Evolutionary conservation across 805 yeast genomes (phyloP), one percentile per base, ranked within the genome.

Genomic region (Metschnikowia matae): DNA sequence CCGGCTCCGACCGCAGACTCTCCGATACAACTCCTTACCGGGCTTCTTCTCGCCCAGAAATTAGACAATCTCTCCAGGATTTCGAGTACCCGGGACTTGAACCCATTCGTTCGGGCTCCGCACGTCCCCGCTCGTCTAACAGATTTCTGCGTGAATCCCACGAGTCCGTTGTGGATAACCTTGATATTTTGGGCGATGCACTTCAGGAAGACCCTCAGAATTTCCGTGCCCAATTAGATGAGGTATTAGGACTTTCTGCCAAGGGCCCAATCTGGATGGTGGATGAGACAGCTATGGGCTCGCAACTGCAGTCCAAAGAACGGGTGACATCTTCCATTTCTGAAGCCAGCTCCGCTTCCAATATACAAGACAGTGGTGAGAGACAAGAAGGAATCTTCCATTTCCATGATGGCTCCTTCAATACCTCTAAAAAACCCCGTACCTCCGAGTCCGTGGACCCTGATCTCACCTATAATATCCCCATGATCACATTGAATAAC

Each of bases 401-500:
- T n/a, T 4, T 13, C 42, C 18, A 31, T 4, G 10, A 17, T 21
- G 15, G 11, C 14, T 8, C 14, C 26, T 32, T 6, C 15, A 11
- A n/a, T 4, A 6, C 38, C 6, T 29, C 48, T 14, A 15, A 23
- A 13, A 36, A 23, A 7, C 21, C 48, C 14, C 14, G 17, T 6
- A 23, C n/a, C 34, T 33, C 35, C 32, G 34, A 10, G 14, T 33
- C 38, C 7, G 40, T 17, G 37, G 46, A 52, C 35, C 29, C 42
- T 1, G 56, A 51, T 31, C 48, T 47, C 34, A 51, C 57, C 10
- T 44, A 46, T 48, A 54, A 52, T 26, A 55, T 56, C 29, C 59
- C 59, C 42, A 48, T 56, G 54, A 56, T 56, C 46, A 56, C 59
- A 5, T 40, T 56, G 6, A 45, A 54, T 38, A 36, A 44, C 21